phyloP scores from a whole-genome alignment of 1,139 yeast genomes.

The Kurtzmaniella quercitrusa region DNA sequence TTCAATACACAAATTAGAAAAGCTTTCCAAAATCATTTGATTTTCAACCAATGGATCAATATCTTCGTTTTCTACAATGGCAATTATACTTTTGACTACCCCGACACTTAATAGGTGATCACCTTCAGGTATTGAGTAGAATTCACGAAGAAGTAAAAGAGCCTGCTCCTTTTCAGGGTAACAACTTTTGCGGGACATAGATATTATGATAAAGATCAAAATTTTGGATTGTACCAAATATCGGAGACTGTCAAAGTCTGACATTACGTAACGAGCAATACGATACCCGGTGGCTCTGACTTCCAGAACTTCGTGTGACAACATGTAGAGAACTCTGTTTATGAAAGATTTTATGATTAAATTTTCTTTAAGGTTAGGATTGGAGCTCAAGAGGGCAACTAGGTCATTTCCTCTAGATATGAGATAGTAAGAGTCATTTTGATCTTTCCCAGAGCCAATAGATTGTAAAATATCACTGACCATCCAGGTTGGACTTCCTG shows the following conservation, averaged over 20 bases:
- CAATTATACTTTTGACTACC: conserved; percentile 65
- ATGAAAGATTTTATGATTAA: conserved; percentile 61
- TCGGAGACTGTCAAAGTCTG: conserved; percentile 47
- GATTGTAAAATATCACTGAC: conserved; percentile 30
- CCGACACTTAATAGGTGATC: conserved; percentile 57
- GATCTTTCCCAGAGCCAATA: conserved; percentile 22
- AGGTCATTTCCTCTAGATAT: conserved; percentile 62
- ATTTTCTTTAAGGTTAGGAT: conserved; percentile 64
- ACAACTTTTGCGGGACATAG: conserved; percentile 53
- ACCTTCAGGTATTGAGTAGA: conserved; percentile 57
- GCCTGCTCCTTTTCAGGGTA: conserved; percentile 76
- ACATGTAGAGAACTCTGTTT: conserved; percentile 54
- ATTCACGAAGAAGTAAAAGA: conserved; percentile 60
- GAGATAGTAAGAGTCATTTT: conserved; percentile 40
- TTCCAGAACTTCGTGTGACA: conserved; percentile 55
- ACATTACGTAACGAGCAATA: conserved; percentile 60
- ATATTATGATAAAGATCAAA: conserved; percentile 59
- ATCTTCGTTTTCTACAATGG: conserved; percentile 61
- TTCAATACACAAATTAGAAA: conserved; percentile 56
- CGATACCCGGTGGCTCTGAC: conserved; percentile 76
- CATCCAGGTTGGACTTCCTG: conserved; percentile 33
- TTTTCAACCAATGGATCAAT: conserved; percentile 8
- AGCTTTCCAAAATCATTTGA: conserved; percentile 14
- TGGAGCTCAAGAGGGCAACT: conserved; percentile 49
- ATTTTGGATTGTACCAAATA: conserved; percentile 47